phyloP scores from a whole-genome alignment of 805 yeast species.

The Schwanniomyces polymorphus region DNA sequence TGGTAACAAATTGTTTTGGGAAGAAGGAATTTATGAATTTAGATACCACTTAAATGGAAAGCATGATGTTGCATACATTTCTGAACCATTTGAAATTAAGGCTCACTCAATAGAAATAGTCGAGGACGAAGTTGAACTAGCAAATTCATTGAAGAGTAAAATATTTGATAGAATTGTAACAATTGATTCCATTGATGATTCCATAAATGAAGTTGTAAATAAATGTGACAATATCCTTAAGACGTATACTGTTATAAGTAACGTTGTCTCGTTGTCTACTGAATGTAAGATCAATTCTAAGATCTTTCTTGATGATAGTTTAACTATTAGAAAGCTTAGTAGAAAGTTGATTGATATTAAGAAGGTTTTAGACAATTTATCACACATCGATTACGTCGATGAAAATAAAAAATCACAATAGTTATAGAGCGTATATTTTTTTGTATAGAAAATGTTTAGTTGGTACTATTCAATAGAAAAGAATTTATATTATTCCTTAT shows the following conservation, averaged over 20 bases:
- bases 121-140: slow-evolving; percentile 29
- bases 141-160: slow-evolving; percentile 26
- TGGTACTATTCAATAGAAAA: slow-evolving; percentile 28
- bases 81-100: slow-evolving; percentile 65
- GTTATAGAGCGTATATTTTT: not conserved
- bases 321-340: slow-evolving; percentile 28
- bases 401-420: slow-evolving; percentile 9
- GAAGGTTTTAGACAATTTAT: slow-evolving; percentile 35
- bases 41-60: slow-evolving; percentile 67
- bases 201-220: slow-evolving; percentile 25
- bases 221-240: slow-evolving; percentile 27
- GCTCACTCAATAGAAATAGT: slow-evolving; percentile 40
- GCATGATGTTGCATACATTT: slow-evolving; percentile 67
- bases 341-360: slow-evolving; percentile 34
- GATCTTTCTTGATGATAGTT: slow-evolving; percentile 30
- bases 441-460: slow-evolving; percentile 5
- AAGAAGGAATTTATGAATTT: slow-evolving; percentile 71
- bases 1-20: slow-evolving; percentile 54
- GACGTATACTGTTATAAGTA: slow-evolving; percentile 25
- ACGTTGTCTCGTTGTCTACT: slow-evolving; percentile 32
- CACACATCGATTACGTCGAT: slow-evolving; percentile 13
- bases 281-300: slow-evolving; percentile 37
- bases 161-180: slow-evolving; percentile 33
- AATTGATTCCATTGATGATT: slow-evolving; percentile 20
- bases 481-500: slow-evolving; percentile 47